phyloP scores from a whole-genome alignment of 2,329 filamentous ascomycete genomes.

The Alternaria brassicicola region DNA sequence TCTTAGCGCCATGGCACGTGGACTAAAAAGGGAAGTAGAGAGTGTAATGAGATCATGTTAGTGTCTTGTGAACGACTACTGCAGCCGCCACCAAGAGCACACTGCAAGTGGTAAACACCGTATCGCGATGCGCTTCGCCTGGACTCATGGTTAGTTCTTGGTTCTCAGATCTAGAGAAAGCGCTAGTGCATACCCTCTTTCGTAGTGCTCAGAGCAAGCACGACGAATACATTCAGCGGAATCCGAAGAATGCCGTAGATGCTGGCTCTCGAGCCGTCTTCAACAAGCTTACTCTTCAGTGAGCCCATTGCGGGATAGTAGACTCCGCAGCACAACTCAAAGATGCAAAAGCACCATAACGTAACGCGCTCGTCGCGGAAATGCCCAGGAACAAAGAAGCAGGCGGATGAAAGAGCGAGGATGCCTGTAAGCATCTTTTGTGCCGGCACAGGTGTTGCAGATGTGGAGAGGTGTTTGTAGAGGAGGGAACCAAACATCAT shows the following conservation, averaged over 20 bases:
- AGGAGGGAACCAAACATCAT: slow-evolving; percentile 65
- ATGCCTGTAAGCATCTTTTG: slow-evolving; percentile 39
- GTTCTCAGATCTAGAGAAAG: neutral
- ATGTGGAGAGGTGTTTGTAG: slow-evolving; percentile 53
- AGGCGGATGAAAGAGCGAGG: slow-evolving; percentile 34
- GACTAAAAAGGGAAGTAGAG: neutral
- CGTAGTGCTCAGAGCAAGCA: slow-evolving; percentile 41
- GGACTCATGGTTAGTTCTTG: slow-evolving; percentile 11
- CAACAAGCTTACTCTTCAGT: slow-evolving; percentile 61
- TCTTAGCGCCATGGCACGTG: neutral
- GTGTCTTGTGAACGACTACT: slow-evolving; percentile 33
- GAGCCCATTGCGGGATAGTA: slow-evolving; percentile 64
- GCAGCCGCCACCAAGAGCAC: slow-evolving; percentile 36
- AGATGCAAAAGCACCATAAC: slow-evolving; percentile 64
- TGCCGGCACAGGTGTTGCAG: slow-evolving; percentile 25
- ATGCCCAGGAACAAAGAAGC: slow-evolving; percentile 47
- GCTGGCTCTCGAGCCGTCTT: slow-evolving; percentile 60
- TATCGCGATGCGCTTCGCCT: slow-evolving; percentile 41
- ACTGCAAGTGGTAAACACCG: slow-evolving; percentile 41
- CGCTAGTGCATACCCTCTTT: slow-evolving; percentile 34
- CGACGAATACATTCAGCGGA: slow-evolving; percentile 58
- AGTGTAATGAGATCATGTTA: slow-evolving; percentile 17
- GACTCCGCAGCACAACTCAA: slow-evolving; percentile 63
- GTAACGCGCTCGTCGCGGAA: slow-evolving; percentile 54
- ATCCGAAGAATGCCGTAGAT: slow-evolving; percentile 65